Evolutionary conservation across 2,329 filamentous ascomycete genomes (phyloP).

Genomic region (Xylaria sp.): DNA sequence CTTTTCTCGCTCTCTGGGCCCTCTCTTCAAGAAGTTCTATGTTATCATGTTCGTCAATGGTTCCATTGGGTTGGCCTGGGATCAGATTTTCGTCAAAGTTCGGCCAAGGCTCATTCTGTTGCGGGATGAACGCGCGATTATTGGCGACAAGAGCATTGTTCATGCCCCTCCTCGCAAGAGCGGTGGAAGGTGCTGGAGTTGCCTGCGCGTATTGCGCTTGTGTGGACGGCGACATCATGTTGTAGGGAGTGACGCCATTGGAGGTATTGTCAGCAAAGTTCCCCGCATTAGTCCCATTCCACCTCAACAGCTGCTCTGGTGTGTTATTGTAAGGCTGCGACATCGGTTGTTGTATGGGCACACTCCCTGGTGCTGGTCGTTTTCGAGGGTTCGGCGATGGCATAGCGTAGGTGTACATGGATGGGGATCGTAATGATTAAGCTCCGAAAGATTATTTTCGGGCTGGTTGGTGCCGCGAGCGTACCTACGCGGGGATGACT

Average conservation of each 20-base stretch:
- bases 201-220: constrained; percentile 38
- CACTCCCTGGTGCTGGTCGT: constrained; percentile 38
- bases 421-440: constrained; percentile 8
- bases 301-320: constrained; percentile 56
- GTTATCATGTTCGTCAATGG: constrained; percentile 64
- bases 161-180: constrained; percentile 55
- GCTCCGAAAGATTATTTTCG: constrained; percentile 8
- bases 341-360: constrained; percentile 43
- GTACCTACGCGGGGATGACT: neutral
- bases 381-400: constrained; percentile 40
- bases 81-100: constrained; percentile 50
- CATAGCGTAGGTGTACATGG: constrained; percentile 38
- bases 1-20: constrained; percentile 80
- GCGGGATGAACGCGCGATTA: constrained; percentile 34
- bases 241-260: constrained; percentile 39
- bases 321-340: constrained; percentile 45
- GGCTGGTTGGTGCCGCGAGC: constrained; percentile 4
- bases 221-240: constrained; percentile 34
- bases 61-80: constrained; percentile 40
- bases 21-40: constrained; percentile 79
- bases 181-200: constrained; percentile 46
- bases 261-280: constrained; percentile 38
- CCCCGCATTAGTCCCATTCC: constrained; percentile 48
- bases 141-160: constrained; percentile 52
- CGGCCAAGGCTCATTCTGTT: constrained; percentile 40